Evolutionary conservation across 2,329 filamentous ascomycete genomes (phyloP).

Genomic region (Chaetomiaceae sp.): DNA sequence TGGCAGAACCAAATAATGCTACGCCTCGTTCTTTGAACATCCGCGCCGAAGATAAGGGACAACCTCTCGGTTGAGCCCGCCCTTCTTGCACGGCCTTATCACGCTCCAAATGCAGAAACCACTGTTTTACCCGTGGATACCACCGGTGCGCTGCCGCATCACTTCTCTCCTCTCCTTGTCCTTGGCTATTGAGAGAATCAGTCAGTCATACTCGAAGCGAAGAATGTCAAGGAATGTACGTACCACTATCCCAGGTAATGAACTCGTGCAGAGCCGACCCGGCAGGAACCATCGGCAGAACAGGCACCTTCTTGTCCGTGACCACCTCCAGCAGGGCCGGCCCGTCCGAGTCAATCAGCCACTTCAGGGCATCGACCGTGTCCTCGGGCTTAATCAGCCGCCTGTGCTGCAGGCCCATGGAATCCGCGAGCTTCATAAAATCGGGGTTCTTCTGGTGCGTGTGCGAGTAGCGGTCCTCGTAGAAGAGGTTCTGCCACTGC

Average conservation of each 20-base stretch:
- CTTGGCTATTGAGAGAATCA: conserved; percentile 49
- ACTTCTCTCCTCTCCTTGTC: conserved; percentile 60
- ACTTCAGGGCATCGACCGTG: conserved; percentile 69
- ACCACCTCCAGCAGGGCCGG: conserved; percentile 88
- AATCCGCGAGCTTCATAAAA: conserved; percentile 86
- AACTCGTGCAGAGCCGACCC: conserved; percentile 89
- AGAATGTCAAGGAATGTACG: conserved; percentile 28
- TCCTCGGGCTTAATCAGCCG: conserved; percentile 69
- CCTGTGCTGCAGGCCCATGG: conserved; percentile 78
- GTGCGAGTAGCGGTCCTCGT: conserved; percentile 85
- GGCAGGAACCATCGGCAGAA: conserved; percentile 94
- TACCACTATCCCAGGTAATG: conserved; percentile 76
- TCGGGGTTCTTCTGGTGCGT: conserved; percentile 95
- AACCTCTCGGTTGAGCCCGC: too few species aligned
- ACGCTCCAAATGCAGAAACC: not conserved
- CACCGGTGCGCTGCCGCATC: conserved; percentile 58
- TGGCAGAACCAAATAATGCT: too few species aligned
- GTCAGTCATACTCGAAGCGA: conserved; percentile 19
- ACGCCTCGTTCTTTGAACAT: too few species aligned
- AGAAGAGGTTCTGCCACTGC: conserved; percentile 97
- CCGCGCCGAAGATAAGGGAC: too few species aligned
- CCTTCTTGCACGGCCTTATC: too few species aligned
- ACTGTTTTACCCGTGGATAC: conserved; percentile 44
- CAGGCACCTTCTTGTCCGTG: conserved; percentile 85
- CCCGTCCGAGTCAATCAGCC: conserved; percentile 86